Base-by-base conservation (phyloP, 768 basidiomycete species). In the Mrakia blollopis region DNA sequence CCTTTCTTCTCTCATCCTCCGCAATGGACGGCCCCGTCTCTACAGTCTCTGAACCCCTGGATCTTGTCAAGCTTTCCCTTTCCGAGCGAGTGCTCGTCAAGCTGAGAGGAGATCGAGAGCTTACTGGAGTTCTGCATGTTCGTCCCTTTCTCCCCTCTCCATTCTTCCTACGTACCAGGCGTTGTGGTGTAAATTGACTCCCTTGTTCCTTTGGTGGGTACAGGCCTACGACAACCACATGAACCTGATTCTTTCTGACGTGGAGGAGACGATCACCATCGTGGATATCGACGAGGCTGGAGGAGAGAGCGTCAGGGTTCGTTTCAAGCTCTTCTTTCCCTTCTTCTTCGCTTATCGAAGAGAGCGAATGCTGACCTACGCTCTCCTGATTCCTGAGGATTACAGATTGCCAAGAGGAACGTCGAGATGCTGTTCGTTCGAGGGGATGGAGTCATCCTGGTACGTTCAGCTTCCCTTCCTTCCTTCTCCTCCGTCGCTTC, bases 201-300 rank as follows among this genome's bases (percentile, higher is more conserved):
- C 4, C 21, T 47, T 54, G 21, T 61, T 39, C 32, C 2, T 57
- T 74, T 1, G n/a, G 2, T 30, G 61, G 2, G 73, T 30, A 2
- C 81, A 99, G 97, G 97, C 97, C 30, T 98, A 98, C 82, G 97
- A 99, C 85, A 97, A 95, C n/a, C 97, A 98, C 84, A 98, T 98
- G 97, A 98, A 99, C 84, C 87, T 99, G 81, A 97, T 99, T 79
- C 87, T 99, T 80, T 94, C 93, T 81, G 93, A 98, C 82, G 97
- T 98, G 23, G 96, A 98, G 83, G 97, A 99, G 85, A 94, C 91
- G 3, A 93, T 98, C 79, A 92, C 95, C 89, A 87, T 97, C 79
- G 93, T 98, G n/a, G 94, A 98, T 79, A 85, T 87, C 1, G 85
- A 87, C n/a, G 94, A 95, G 50, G 88, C 87, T 61, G 88, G 85